phyloP scores from a whole-genome alignment of 2,329 filamentous ascomycete species.

The Hirsutella minnesotensis region DNA sequence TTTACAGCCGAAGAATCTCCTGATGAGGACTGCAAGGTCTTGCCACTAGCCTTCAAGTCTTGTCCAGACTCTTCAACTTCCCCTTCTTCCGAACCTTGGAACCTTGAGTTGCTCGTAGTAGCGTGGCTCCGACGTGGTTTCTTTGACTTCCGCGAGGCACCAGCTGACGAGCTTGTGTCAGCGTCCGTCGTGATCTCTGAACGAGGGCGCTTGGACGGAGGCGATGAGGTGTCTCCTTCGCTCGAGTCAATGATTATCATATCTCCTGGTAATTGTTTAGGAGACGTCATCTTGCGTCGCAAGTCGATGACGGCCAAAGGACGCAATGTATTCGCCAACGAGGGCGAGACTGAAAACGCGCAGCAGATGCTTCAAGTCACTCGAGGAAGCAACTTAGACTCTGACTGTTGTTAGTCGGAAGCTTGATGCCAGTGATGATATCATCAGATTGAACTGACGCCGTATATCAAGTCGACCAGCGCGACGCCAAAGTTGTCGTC shows the following conservation, averaged over 20 bases:
- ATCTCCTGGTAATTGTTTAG: slow-evolving; percentile 7
- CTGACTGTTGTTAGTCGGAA: too few relatives aligned
- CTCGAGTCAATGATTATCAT: slow-evolving; percentile 9
- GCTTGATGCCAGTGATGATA: too few relatives aligned
- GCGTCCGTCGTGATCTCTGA: background rate
- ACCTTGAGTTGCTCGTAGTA: background rate
- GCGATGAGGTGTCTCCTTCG: background rate
- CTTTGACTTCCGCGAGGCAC: slow-evolving; percentile 7
- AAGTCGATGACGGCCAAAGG: background rate
- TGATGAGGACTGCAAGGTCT: too few relatives aligned
- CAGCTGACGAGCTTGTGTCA: slow-evolving; percentile 1
- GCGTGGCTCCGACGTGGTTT: slow-evolving; percentile 7
- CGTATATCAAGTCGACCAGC: too few relatives aligned
- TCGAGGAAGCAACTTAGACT: too few relatives aligned
- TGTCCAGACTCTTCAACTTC: slow-evolving; percentile 12
- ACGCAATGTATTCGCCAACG: background rate
- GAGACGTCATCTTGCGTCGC: slow-evolving; percentile 7
- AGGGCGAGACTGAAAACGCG: background rate
- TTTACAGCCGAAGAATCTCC: background rate
- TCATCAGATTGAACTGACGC: too few relatives aligned
- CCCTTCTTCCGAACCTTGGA: slow-evolving; percentile 18
- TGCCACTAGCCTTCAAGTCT: background rate
- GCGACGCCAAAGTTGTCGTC: too few relatives aligned
- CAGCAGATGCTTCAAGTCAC: too few relatives aligned
- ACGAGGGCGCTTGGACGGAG: slow-evolving; percentile 2